These are phyloP conservation scores for Magnolia changhungtana DNA, from an alignment of 164 flowering plant species.

Conservation along the genomic window DNA sequence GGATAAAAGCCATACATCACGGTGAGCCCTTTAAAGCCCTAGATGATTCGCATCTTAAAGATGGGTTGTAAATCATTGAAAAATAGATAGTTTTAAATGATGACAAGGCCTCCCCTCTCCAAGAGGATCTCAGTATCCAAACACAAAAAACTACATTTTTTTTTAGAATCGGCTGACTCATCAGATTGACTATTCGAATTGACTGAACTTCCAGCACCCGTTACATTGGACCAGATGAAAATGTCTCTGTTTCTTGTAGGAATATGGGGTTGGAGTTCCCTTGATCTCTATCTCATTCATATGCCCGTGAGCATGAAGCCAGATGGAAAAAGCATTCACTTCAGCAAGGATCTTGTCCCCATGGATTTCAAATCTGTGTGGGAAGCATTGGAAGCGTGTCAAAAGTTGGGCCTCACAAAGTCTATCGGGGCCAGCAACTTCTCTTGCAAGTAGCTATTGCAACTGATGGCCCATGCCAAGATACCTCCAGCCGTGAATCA, in stretches of 20 bases:
- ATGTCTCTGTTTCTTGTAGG: neutral
- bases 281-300: conserved; percentile 11
- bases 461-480: conserved; percentile 6
- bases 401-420: conserved; percentile 14
- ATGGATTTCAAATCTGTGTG: conserved; percentile 17
- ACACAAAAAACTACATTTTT: too few species aligned
- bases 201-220: too few species aligned
- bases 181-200: too few species aligned
- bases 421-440: conserved; percentile 21
- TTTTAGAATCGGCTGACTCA: too few species aligned
- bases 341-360: conserved; percentile 4
- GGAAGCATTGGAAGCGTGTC: conserved; percentile 22
- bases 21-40: too few species aligned
- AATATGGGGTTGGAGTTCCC: conserved; percentile 5
- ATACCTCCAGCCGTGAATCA: conserved; percentile 22
- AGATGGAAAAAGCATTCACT: neutral
- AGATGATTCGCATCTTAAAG: too few species aligned
- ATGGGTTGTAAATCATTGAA: too few species aligned
- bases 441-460: conserved; percentile 20
- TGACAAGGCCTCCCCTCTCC: too few species aligned
- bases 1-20: too few species aligned
- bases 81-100: too few species aligned
- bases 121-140: too few species aligned
- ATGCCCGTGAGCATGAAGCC: conserved; percentile 10
- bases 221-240: too few species aligned